Base-by-base conservation (phyloP, 2,329 filamentous ascomycete species). In the Paecilomyces fulvus region DNA sequence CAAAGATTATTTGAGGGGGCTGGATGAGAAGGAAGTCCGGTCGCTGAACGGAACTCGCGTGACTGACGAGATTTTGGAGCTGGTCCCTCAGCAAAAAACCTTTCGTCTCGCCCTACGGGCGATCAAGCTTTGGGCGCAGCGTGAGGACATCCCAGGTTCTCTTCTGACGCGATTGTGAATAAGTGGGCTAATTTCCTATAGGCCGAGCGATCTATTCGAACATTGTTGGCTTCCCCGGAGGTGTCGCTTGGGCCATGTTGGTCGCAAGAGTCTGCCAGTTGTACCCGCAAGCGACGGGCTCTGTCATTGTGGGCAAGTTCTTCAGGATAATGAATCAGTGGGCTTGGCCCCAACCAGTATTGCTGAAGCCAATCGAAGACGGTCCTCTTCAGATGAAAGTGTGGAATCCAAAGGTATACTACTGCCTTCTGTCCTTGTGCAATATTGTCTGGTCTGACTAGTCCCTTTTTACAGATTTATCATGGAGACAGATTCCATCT, bases 201-300 rank as follows among this genome's bases (percentile, higher is more conserved):
- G 76, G 87, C 53, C 88, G 92, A 59, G 94, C 89, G 23, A 90
- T 97, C 51, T 97, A 97, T 69, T 90, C 90, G 61, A 96, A 96
- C 67, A 92, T 97, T 61, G 91, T 96, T 73, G 94, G 94, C 25
- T 99, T 94, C 64, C 94, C 94, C 1, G 94, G 94, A 64, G 94
- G 94, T 74, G 92, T 99, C 46, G 94, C 94, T 4, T 99, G 92
- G 90, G 94, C 92, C 11, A 96, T 99, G 88, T 82, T 99, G 67
- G 92, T 97, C 28, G 94, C 94, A 53, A 84, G 94, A 61, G 89
- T 97, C 48, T 97, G 94, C 72, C 94, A 99, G 73, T 82, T 99
- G 14, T 99, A 97, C 66, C 94, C 94, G 12, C 91, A 90, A 69
- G 94, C 94, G 6, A 89, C 90, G 8, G 89, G 89, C 17, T 90